Base-by-base conservation (phyloP, 768 basidiomycete genomes). In the Suillus discolor region DNA sequence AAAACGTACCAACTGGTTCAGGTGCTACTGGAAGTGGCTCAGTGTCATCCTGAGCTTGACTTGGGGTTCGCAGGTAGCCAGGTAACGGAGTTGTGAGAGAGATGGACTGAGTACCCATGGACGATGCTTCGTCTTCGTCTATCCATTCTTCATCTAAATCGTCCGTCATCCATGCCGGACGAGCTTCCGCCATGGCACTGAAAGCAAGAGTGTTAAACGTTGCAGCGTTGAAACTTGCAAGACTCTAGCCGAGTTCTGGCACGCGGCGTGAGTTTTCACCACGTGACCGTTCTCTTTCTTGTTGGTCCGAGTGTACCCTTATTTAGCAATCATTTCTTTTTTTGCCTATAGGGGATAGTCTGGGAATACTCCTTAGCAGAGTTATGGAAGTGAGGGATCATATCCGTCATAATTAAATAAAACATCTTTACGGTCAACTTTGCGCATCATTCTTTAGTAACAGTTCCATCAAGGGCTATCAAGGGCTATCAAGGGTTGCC, bases 111-210 rank as follows among this genome's bases (percentile, higher is more conserved):
- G 86, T 83, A 73, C 83, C 79, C 51, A 78, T 64, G 25, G 51
- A 67, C 23, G 69, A 77, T 53, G 72, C 73, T 55, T 77, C 77
- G 59, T 80, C 78, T 49, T 84, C 79, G 49, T 94, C 93, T 65
- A 92, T 82, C 95, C 95, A 97, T 81, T 96, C 95, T 70, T 96
- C 94, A 66, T 88, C 89, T 8, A 97, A 86, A 73, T 96, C 95
- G 62, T 93, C 92, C 1, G 93, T 94, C 75, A 92, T 89, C 93
- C 93, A 94, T 59, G 85, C 92, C 25, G 93, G 93, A 54, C 78
- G 79, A 59, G 61, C 6, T 13, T 45, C 67, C 15, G 63, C 57
- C 38, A 18, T 45, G 38, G n/a, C 60, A 38, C 65, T 49, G 44
- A 42, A 42, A 23, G 68, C 55, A 66, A 73, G 73, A 25, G 2